Base-by-base conservation (phyloP, 2,329 filamentous ascomycete species). In the Raffaelea arxii region DNA sequence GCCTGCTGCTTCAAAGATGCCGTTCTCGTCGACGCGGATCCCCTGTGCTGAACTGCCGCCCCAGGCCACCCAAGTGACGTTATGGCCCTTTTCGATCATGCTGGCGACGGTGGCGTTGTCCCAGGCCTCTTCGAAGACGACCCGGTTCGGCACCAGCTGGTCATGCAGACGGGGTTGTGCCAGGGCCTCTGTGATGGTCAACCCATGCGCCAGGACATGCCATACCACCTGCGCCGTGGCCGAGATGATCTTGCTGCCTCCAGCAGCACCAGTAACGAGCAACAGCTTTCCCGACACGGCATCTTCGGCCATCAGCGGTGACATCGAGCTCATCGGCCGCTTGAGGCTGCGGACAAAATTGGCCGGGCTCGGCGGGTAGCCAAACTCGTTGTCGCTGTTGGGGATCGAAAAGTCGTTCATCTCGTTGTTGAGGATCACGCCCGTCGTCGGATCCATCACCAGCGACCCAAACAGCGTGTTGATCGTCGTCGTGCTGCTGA, bases 371-470 rank as follows among this genome's bases (percentile, higher is more conserved):
- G 91, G 89, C 39, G 82, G 76, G 66, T 88, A 95, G 44, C 88
- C 89, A 60, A 96, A 97, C 23, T 82, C 79, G 61, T 95, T 95
- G 48, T 72, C 74, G 2, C 74, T 68, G 45, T 78, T 78, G 0
- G 91, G 90, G 56, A 94, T 89, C 42, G 82, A 87, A 68, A 96
- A 96, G 67, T 94, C 88, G 68, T 82, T 75, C 72, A 78, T 78
- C 63, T 83, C 74, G 61, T 80, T 71, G 63, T 81, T 83, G 64
- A 94, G 78, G 46, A 94, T 86, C 48, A 95, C 74, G 18, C 90
- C 90, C 0, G 88, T 90, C 55, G 83, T 75, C 0, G 88, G 86
- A 1, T 91, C 84, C 65, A 94, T 79, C 52, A 94, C 63, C 19
- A 80, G 73, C 24, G 81, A 83, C 40, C 91, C 91, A 56, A 94